phyloP scores from a whole-genome alignment of 2,329 filamentous ascomycete genomes.

The Coniella vitis region DNA sequence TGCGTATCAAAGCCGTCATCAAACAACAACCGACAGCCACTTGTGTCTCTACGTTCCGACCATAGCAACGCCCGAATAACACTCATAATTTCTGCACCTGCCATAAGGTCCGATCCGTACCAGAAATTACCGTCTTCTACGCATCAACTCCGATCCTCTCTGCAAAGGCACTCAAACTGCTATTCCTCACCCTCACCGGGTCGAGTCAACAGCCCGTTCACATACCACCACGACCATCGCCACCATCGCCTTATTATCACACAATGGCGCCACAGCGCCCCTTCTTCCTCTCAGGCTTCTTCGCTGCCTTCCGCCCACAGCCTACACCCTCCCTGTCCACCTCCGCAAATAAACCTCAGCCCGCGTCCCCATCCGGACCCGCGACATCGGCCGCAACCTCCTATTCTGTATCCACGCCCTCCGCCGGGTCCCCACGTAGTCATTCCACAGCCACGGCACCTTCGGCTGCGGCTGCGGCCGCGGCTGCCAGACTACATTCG shows the following conservation, averaged over 20 bases:
- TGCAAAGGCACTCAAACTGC: no score
- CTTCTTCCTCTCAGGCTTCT: conserved; percentile 50
- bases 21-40: no score
- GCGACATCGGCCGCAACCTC: conserved; percentile 18
- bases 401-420: conserved; percentile 20
- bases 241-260: conserved; percentile 5
- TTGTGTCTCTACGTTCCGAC: no score
- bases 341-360: conserved; percentile 31
- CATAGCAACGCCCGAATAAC: no score
- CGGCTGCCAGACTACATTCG: conserved; percentile 11
- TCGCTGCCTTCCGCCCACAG: conserved; percentile 48
- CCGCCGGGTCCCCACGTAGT: conserved; percentile 21
- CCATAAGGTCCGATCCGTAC: no score
- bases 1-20: background rate
- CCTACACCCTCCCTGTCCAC: conserved; percentile 27
- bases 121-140: no score
- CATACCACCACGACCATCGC: background rate
- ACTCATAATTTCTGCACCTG: no score
- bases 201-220: background rate
- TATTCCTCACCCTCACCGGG: background rate
- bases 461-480: conserved; percentile 21
- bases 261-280: conserved; percentile 47
- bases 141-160: no score
- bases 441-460: background rate
- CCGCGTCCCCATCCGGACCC: conserved; percentile 21